Evolutionary conservation across 345 rosid species (phyloP), one percentile per base, ranked within the genome.

Genomic region (Eucalyptus urophylla): DNA sequence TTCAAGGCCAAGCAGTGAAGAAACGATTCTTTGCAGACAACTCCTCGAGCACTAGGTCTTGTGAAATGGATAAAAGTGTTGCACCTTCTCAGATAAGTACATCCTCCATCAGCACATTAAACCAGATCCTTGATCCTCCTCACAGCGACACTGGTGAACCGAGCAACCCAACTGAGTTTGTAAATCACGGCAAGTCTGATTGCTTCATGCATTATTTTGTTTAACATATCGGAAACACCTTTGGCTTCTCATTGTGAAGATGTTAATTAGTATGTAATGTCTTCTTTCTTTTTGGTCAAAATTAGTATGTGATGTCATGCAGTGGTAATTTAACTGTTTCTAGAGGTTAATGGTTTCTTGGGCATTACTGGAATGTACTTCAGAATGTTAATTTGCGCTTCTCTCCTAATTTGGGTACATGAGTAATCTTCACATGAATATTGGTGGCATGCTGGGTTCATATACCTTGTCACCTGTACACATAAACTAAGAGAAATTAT

Each of bases 111-210:
- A 93, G 95, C 93, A 88, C 90, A 22, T 67, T 90, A 31, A 91
- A 88, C 92, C 96, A 90, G 91, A 89, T 89, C 50, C 86, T 90
- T 72, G 95, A 94, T 87, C 83, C 83, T 76, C 89, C 92, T 47
- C 87, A 27, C 24, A 88, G 83, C 90, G 25, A 90, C 86, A 62
- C 93, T 80, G 93, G 94, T 43, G 92, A 93, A 93, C 88, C 95
- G 17, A 95, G 94, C 94, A 91, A 92, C 89, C 93, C 94, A 53
- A 29, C 94, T 24, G 97, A 97, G 91, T 96, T 95, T 91, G 94
- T 94, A 86, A 97, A 97, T 91, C 92, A 90, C 25, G 99, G 99
- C 90, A 92, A 93, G 98, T 90, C 89, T 67, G 72, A 56, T 49
- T 86, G 40, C 50, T 11, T 50, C 51, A 25, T 54, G 72, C 33